Base-by-base conservation (phyloP, 768 basidiomycete species). In the Rhodotorula babjevae region DNA sequence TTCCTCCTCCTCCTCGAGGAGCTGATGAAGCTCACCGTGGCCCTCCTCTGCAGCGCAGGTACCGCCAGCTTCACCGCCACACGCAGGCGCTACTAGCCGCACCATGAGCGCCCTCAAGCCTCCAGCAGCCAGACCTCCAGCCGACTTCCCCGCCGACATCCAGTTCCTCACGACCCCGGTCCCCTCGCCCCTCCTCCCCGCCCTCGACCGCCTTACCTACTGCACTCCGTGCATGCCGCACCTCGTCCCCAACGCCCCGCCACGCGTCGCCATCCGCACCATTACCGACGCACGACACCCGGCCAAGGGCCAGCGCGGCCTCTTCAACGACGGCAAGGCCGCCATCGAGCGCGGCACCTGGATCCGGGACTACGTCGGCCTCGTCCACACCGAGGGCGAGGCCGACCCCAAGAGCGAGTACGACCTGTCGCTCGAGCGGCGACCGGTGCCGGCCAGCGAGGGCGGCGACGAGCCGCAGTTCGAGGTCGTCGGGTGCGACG, bases 331-430 rank as follows among this genome's bases (percentile, higher is more conserved):
- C 44, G 33, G 33, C 36, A 88, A 85, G 70, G 89, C 87, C 80
- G 44, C 12, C 44, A 89, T 94, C 29, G 84, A 85, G 6, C 84
- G 87, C 8, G 85, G 84, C 57, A 85, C 87, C 36, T 86, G 87
- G 75, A 87, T 95, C 50, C 80, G 93, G 21, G 89, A 92, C 75
- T 95, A 95, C 76, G 81, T 89, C 36, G 92, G 93, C 36, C 87
- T 93, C 79, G 84, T 94, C 29, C 93, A 97, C 79, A 87, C 87
- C 76, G 87, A 93, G 73, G 86, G 87, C 55, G 86, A 90, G 64
- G 84, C 83, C 36, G 81, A 84, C 46, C 65, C 52, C 19, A 16
- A 27, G 19, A 90, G 90, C n/a, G 88, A 94, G 80, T 95, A 95
- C 79, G 93, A 95, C 81, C 83, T 95, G 36, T 92, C 88, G 23